These are phyloP conservation scores for Anisogramma anomala DNA, from an alignment of 2,329 filamentous ascomycete species.

Conservation along the genomic window DNA sequence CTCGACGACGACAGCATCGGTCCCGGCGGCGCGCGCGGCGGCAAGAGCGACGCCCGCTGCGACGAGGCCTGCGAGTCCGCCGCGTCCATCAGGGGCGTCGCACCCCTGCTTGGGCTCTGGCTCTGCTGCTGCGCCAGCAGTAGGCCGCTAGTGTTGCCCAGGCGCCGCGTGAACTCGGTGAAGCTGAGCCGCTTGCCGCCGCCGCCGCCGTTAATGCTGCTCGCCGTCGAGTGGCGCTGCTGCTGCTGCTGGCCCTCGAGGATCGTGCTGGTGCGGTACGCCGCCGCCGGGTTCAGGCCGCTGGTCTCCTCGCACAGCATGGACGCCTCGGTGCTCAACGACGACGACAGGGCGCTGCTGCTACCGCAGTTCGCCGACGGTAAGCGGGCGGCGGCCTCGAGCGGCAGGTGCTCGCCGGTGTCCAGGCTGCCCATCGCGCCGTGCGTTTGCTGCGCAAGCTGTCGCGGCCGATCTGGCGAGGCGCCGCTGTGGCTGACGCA, in stretches of 20 bases:
- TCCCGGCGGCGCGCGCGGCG: conserved; percentile 22
- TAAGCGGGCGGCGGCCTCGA: conserved; percentile 1
- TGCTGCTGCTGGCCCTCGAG: conserved; percentile 18
- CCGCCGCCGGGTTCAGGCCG: conserved; percentile 12
- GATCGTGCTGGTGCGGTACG: conserved; percentile 16
- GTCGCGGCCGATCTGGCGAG: conserved; percentile 35
- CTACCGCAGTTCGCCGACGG: not conserved
- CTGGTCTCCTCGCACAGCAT: conserved; percentile 3
- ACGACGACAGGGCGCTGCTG: too few species aligned
- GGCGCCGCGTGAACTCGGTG: conserved; percentile 47
- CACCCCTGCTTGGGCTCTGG: too few species aligned
- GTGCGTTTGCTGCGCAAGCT: conserved; percentile 31
- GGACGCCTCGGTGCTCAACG: conserved; percentile 2
- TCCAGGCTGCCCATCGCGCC: conserved; percentile 26
- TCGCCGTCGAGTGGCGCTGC: conserved; percentile 40
- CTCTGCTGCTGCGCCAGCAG: conserved; percentile 49
- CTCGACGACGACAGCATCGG: conserved; percentile 16
- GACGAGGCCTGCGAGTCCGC: conserved; percentile 28
- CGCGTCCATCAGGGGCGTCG: conserved; percentile 30
- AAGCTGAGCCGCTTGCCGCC: conserved; percentile 44
- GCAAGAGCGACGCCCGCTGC: conserved; percentile 21
- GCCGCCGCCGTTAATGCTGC: conserved; percentile 26
- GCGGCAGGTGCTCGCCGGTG: conserved; percentile 1
- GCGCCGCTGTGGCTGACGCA: conserved; percentile 22
- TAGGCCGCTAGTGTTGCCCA: conserved; percentile 50